A percentile compares a stretch with the other conserved stretches of the same genome.
phyloP scores from a whole-genome alignment of 768 basidiomycete genomes.

The Suillus plorans region DNA sequence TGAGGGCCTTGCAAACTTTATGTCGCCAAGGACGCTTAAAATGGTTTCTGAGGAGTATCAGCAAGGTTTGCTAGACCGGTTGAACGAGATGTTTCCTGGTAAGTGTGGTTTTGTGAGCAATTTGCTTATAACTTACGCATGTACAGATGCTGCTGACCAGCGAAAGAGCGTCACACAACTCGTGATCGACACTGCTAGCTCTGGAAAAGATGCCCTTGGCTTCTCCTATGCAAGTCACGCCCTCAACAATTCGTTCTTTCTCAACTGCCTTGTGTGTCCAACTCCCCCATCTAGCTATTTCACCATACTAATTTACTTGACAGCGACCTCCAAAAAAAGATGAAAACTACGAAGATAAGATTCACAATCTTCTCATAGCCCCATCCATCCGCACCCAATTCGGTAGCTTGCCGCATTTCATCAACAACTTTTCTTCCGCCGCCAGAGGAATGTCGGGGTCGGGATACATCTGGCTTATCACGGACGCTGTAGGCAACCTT shows the following conservation, averaged over 20 bases:
- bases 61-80: conserved; percentile 72
- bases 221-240: conserved; percentile 94
- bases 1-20: conserved; percentile 74
- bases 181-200: conserved; percentile 62
- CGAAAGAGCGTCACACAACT: conserved; percentile 66
- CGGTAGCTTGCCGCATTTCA: conserved; percentile 64
- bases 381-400: conserved; percentile 41
- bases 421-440: conserved; percentile 74
- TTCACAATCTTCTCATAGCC: conserved; percentile 19
- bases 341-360: conserved; percentile 17
- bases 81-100: conserved; percentile 79
- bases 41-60: conserved; percentile 83
- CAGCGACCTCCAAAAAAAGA: conserved; percentile 35
- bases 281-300: not conserved
- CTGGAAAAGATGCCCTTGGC: conserved; percentile 59
- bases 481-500: conserved; percentile 56
- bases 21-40: conserved; percentile 70
- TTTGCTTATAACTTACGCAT: not conserved
- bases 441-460: conserved; percentile 75
- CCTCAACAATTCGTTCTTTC: conserved; percentile 94
- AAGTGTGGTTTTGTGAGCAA: conserved; percentile 19
- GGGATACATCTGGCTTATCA: conserved; percentile 89
- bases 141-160: conserved; percentile 54
- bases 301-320: conserved; percentile 2
- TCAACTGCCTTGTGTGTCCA: conserved; percentile 74